Percentiles rank a stretch among this genome's conserved stretches.
Conservation (phyloP, 352 stramenopile genomes). For the Globisporangium spiculum region DNA sequence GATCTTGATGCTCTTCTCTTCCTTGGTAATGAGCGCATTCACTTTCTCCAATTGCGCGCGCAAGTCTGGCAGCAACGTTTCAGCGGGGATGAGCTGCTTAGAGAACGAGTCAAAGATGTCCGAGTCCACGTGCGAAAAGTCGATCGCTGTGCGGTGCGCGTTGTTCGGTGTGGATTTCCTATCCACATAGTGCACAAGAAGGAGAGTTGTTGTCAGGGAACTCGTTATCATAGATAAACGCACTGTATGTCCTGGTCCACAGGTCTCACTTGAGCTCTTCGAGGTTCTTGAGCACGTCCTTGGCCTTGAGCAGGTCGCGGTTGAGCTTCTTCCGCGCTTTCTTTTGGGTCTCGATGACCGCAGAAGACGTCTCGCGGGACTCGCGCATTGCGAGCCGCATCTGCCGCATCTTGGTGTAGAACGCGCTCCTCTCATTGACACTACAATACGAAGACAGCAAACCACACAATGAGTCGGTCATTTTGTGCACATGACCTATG, state of each 20-base stretch:
- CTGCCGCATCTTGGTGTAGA: constrained; percentile 53
- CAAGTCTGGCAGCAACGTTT: constrained; percentile 51
- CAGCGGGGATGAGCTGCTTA: constrained; percentile 52
- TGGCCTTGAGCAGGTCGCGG: constrained; percentile 38
- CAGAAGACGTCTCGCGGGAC: constrained; percentile 22
- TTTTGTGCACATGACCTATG: neutral
- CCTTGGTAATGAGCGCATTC: constrained; percentile 35
- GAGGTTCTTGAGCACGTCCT: constrained; percentile 39
- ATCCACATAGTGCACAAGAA: neutral
- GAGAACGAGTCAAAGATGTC: constrained; percentile 66
- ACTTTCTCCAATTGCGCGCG: constrained; percentile 30
- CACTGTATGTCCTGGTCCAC: neutral
- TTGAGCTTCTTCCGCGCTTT: constrained; percentile 46
- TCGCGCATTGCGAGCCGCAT: constrained; percentile 50
- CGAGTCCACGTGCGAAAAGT: constrained; percentile 48
- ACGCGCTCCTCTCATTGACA: constrained; percentile 34
- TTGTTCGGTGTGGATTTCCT: constrained; percentile 6
- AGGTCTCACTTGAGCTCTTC: constrained; percentile 34
- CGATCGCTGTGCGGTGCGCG: constrained; percentile 15
- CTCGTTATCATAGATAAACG: neutral
- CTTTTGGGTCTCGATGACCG: constrained; percentile 38
- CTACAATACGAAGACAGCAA: constrained; percentile 15
- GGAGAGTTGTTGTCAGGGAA: neutral
- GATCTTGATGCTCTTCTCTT: constrained; percentile 52
- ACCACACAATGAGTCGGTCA: neutral